Percentiles rank a stretch among this genome's conserved stretches.
Conservation (phyloP, 108 stramenopile genomes). For the Pseudonitzschia multiseries region DNA sequence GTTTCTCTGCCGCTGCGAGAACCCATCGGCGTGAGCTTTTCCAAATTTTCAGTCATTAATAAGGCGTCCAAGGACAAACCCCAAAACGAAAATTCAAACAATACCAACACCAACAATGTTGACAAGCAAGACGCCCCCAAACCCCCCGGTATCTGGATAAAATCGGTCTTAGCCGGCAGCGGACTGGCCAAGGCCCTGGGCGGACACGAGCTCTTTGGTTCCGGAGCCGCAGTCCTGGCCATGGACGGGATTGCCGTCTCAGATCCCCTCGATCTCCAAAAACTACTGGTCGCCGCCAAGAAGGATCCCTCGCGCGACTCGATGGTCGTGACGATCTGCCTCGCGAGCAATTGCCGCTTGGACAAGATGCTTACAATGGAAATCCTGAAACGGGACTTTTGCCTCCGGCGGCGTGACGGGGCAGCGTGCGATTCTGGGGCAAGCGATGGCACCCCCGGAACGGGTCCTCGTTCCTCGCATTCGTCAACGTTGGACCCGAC, state of each 20-base stretch:
- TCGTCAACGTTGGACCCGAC: too few relatives aligned
- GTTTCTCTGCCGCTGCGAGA: not conserved
- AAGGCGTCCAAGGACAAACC: not conserved
- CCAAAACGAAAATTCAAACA: not conserved
- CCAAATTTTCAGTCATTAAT: not conserved
- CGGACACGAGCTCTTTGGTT: not conserved
- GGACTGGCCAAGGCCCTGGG: constrained; percentile 15
- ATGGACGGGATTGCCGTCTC: not conserved
- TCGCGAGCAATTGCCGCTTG: not conserved
- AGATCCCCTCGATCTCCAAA: constrained; percentile 1
- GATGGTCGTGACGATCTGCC: not conserved
- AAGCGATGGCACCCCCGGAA: too few relatives aligned
- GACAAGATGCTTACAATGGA: not conserved
- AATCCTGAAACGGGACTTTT: not conserved
- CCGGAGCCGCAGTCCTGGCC: constrained; percentile 1
- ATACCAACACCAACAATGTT: not conserved
- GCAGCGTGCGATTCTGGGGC: not conserved
- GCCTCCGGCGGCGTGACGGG: not conserved
- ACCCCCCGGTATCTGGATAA: not conserved
- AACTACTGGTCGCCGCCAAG: not conserved
- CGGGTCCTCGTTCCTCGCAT: too few relatives aligned
- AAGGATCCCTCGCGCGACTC: not conserved
- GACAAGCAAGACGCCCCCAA: not conserved
- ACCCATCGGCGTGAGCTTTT: constrained; percentile 3
- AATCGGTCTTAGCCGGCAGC: not conserved